A percentile compares a stretch with the other conserved stretches of the same genome.
These are phyloP conservation scores for Bauhinia variegata DNA, from an alignment of 306 rosid species.

Conservation along the genomic window DNA sequence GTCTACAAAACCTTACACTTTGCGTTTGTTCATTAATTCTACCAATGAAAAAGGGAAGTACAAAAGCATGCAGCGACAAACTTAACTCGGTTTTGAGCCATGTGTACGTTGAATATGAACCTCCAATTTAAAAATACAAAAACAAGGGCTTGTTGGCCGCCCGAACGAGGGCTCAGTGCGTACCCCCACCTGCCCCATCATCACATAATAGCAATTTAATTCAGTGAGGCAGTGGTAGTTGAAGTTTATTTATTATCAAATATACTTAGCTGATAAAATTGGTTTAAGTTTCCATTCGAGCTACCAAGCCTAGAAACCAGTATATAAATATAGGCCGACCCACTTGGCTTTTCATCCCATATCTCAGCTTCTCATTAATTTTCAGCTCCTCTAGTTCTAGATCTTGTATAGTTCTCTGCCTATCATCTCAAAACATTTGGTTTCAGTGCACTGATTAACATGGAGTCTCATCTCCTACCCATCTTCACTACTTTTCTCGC, in stretches of 20 bases:
- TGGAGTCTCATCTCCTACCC: constrained; percentile 47
- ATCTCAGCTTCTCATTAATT: constrained; percentile 15
- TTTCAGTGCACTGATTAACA: constrained; percentile 26
- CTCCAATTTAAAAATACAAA: neutral
- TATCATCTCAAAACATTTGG: constrained; percentile 3
- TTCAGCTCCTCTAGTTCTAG: constrained; percentile 9
- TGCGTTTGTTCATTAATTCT: no score
- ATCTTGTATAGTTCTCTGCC: neutral
- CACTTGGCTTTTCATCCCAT: constrained; percentile 1
- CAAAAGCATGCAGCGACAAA: neutral
- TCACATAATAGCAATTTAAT: constrained; percentile 27
- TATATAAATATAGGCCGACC: constrained; percentile 15
- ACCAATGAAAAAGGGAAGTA: no score
- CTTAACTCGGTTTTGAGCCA: constrained; percentile 8
- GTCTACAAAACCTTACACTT: neutral
- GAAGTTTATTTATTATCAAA: constrained; percentile 44
- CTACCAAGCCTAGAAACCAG: constrained; percentile 9
- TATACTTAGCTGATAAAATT: constrained; percentile 5
- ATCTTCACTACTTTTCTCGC: constrained; percentile 46
- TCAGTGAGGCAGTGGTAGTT: constrained; percentile 56
- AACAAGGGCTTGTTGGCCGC: neutral
- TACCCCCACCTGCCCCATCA: constrained; percentile 41
- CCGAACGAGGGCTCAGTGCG: neutral
- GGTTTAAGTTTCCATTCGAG: constrained; percentile 33
- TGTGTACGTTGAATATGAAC: neutral